phyloP scores from a whole-genome alignment of 495 filamentous ascomycete species.

The Neurospora sp. region DNA sequence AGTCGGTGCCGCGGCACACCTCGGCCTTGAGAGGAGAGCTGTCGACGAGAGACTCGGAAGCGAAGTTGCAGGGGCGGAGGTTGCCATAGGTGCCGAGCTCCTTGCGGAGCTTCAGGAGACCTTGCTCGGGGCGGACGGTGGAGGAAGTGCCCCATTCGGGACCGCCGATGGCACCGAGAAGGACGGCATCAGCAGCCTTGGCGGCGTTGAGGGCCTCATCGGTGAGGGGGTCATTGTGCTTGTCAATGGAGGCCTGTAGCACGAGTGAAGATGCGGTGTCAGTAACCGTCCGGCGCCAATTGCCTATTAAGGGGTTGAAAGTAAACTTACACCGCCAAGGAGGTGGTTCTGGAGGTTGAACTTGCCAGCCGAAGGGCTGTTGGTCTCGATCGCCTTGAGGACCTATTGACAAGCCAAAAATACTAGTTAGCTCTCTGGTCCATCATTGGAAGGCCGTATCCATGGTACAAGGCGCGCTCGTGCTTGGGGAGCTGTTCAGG shows the following conservation, averaged over 20 bases:
- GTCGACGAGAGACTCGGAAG: constrained; percentile 77
- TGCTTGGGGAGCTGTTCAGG: neutral
- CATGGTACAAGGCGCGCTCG: neutral
- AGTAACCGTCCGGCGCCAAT: neutral
- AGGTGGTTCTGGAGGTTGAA: constrained; percentile 93
- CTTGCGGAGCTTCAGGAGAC: constrained; percentile 86
- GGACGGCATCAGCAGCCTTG: constrained; percentile 81
- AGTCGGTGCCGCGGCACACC: constrained; percentile 80
- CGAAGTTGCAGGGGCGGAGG: constrained; percentile 95
- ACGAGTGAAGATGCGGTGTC: neutral
- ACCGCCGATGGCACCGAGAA: constrained; percentile 91
- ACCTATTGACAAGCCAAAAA: constrained; percentile 34
- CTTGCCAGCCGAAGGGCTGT: constrained; percentile 50
- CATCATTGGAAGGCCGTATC: neutral
- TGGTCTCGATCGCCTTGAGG: constrained; percentile 64
- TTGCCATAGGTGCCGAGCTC: constrained; percentile 93
- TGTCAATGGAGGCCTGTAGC: constrained; percentile 75
- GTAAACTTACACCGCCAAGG: constrained; percentile 73
- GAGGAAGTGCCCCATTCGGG: constrained; percentile 91
- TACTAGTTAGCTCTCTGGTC: constrained; percentile 3
- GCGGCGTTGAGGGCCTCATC: constrained; percentile 77
- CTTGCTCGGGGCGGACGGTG: constrained; percentile 84
- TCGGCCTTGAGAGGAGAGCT: constrained; percentile 81
- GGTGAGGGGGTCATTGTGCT: constrained; percentile 65
- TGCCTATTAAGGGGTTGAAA: neutral